phyloP scores from a whole-genome alignment of 2,329 filamentous ascomycete species.

The Celoporthe dispersa region DNA sequence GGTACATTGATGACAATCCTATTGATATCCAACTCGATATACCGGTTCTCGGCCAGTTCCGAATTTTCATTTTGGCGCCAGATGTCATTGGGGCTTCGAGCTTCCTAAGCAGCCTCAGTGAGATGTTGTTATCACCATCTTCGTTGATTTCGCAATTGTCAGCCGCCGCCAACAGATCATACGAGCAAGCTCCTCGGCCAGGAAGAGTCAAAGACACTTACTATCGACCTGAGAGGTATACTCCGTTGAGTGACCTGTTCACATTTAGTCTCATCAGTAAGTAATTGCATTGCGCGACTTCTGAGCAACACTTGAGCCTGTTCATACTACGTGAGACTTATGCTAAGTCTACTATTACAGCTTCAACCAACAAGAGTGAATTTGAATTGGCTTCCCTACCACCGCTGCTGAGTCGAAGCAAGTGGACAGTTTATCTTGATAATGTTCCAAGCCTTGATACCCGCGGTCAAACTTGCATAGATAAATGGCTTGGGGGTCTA shows the following conservation, averaged over 20 bases:
- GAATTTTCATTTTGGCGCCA: conserved; percentile 51
- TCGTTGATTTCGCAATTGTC: conserved; percentile 65
- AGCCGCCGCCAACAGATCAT: conserved; percentile 63
- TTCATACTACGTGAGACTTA: neutral
- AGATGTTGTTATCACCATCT: conserved; percentile 52
- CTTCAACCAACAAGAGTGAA: conserved; percentile 50
- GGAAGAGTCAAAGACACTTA: conserved; percentile 67
- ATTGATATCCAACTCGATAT: conserved; percentile 59
- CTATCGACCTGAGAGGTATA: conserved; percentile 70
- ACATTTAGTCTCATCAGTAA: conserved; percentile 71
- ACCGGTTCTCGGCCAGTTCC: conserved; percentile 57
- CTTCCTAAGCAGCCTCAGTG: conserved; percentile 41
- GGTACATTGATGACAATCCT: conserved; percentile 58
- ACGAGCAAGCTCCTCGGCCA: conserved; percentile 60
- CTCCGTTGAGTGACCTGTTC: conserved; percentile 67
- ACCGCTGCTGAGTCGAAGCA: conserved; percentile 61
- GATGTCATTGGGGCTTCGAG: conserved; percentile 21
- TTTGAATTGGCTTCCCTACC: conserved; percentile 71
- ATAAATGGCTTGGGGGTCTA: conserved; percentile 71
- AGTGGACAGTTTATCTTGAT: conserved; percentile 76
- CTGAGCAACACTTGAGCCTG: neutral
- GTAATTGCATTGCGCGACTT: conserved; percentile 34
- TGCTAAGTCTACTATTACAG: conserved; percentile 14
- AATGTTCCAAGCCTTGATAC: conserved; percentile 62
- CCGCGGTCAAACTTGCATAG: conserved; percentile 57